A percentile compares a stretch with the other conserved stretches of the same genome.
phyloP scores from a whole-genome alignment of 2,329 filamentous ascomycete genomes.

The Sclerotinia minor region DNA sequence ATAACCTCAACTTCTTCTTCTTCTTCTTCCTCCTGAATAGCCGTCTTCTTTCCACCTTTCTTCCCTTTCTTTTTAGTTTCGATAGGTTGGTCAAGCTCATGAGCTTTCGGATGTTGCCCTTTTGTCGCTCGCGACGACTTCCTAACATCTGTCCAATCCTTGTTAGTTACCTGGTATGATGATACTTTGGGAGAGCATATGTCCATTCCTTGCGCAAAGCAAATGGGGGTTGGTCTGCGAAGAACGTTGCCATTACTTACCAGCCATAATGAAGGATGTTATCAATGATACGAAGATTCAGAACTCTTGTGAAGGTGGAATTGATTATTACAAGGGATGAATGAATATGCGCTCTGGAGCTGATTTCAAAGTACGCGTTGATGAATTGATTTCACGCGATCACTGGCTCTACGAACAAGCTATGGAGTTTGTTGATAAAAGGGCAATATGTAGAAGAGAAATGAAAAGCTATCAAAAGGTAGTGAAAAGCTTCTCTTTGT shows the following conservation, averaged over 20 bases:
- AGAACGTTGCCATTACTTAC: slow-evolving; percentile 52
- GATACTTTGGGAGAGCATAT: neutral
- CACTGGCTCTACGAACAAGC: slow-evolving; percentile 41
- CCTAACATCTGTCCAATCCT: slow-evolving; percentile 52
- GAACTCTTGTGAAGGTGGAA: slow-evolving; percentile 30
- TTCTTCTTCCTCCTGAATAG: slow-evolving; percentile 49
- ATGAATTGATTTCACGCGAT: slow-evolving; percentile 38
- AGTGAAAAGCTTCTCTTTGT: slow-evolving; percentile 18
- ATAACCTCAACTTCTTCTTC: slow-evolving; percentile 62
- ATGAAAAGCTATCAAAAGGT: slow-evolving; percentile 14
- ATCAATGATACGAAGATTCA: slow-evolving; percentile 35
- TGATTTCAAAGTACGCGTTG: slow-evolving; percentile 39
- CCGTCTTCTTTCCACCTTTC: slow-evolving; percentile 56
- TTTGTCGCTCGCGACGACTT: slow-evolving; percentile 94
- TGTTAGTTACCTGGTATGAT: slow-evolving; percentile 32
- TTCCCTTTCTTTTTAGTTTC: slow-evolving; percentile 52
- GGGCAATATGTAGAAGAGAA: slow-evolving; percentile 12
- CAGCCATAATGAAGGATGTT: slow-evolving; percentile 50
- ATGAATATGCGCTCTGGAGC: slow-evolving; percentile 28
- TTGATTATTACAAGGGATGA: slow-evolving; percentile 36
- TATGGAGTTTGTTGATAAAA: slow-evolving; percentile 31
- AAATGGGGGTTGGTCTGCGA: slow-evolving; percentile 8
- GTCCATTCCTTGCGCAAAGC: slow-evolving; percentile 7
- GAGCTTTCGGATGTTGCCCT: slow-evolving; percentile 88
- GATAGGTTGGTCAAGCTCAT: slow-evolving; percentile 64